Base-by-base conservation (phyloP, 352 stramenopile species). In the Pythium rhizo-oryzae region DNA sequence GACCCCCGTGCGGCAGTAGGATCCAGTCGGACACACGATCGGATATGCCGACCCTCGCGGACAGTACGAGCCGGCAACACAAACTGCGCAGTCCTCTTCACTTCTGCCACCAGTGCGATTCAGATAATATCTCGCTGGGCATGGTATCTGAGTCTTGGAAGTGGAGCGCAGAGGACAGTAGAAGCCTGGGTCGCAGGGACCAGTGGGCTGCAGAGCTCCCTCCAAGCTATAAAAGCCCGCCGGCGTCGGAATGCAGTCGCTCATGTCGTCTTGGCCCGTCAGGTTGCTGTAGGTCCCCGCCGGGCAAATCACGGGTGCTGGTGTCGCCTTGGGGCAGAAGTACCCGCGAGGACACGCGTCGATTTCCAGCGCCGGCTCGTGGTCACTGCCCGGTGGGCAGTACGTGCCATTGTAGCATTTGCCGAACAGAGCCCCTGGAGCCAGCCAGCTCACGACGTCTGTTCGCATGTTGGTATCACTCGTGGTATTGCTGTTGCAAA, bases 331-430 rank as follows among this genome's bases (percentile, higher is more conserved):
- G 1, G 89, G 87, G 53, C 91, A 97, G 39, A 89, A 96, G 59
- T 91, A 92, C 0, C 81, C 90, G n/a, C 65, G 53, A n/a, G 88
- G 89, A 72, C 90, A 97, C 0, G 89, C 80, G 69, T 96, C 84
- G 8, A 74, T 67, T 37, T 83, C 74, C 3, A 96, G 69, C 16
- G 77, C 84, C 16, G 90, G 90, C 67, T 95, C 89, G 19, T 79
- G 80, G 25, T 82, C 85, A 7, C 75, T 89, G 4, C 89, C 87
- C 12, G 65, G 28, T 2, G 86, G 80, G 53, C 91, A 97, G 62
- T 95, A 96, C 18, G 87, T 95, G 24, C 90, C 90, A 43, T 96
- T 96, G 71, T 96, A 97, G 59, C 90, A 97, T 15, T 80, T 80
- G 6, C 90, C 90, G 50, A 77, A 92, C 1, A 91, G 65, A 11